Evolutionary conservation across 2,329 filamentous ascomycete genomes (phyloP).

Genomic region (Bipolaris zeicola): DNA sequence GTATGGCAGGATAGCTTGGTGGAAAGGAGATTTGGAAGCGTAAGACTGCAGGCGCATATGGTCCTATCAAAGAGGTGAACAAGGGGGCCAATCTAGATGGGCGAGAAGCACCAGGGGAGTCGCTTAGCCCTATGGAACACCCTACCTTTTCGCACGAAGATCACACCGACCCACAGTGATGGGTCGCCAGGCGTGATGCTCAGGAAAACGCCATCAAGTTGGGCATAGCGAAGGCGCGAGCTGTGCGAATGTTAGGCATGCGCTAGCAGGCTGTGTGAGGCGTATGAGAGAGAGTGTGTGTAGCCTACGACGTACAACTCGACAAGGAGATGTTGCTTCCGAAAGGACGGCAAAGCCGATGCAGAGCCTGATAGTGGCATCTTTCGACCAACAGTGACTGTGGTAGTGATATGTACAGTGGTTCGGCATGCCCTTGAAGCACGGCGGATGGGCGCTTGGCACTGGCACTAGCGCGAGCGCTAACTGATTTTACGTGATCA

Average conservation of each 20-base stretch:
- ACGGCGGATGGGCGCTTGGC: constrained; percentile 12
- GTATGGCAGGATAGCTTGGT: constrained; percentile 74
- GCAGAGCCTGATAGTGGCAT: constrained; percentile 34
- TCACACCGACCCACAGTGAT: constrained; percentile 83
- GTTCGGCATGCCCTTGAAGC: constrained; percentile 7
- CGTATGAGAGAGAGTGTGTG: too few species aligned
- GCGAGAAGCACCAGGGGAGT: constrained; percentile 12
- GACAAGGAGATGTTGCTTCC: constrained; percentile 76
- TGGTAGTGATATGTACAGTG: constrained; percentile 5
- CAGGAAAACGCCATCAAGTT: constrained; percentile 86
- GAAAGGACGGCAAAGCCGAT: constrained; percentile 56
- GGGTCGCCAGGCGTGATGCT: constrained; percentile 81
- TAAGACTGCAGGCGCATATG: constrained; percentile 84
- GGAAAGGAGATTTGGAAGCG: constrained; percentile 92
- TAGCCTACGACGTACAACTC: constrained; percentile 70
- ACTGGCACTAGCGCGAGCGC: constrained; percentile 16
- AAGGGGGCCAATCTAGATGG: constrained; percentile 10
- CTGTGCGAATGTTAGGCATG: constrained; percentile 55
- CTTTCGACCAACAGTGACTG: constrained; percentile 8
- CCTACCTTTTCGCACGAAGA: constrained; percentile 87
- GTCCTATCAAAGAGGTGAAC: constrained; percentile 63
- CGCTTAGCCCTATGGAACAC: constrained; percentile 21
- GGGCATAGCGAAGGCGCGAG: constrained; percentile 78
- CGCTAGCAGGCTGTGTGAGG: constrained; percentile 19
- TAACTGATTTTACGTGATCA: constrained; percentile 17